Evolutionary conservation across 2,329 filamentous ascomycete genomes (phyloP).

Genomic region (Bretziella fagacearum): DNA sequence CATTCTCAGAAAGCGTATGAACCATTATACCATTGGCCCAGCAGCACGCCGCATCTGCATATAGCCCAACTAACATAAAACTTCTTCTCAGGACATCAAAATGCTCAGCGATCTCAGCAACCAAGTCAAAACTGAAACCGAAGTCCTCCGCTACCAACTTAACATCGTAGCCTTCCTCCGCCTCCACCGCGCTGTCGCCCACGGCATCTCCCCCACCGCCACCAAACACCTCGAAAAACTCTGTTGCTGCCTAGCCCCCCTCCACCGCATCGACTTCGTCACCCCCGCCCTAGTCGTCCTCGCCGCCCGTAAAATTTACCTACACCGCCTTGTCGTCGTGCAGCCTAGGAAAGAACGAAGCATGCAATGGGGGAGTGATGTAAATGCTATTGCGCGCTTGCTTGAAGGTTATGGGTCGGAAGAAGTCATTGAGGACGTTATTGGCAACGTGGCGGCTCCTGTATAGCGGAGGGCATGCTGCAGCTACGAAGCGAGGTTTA

Average conservation of each 20-base stretch:
- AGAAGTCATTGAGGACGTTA: constrained; percentile 47
- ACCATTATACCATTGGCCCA: neutral
- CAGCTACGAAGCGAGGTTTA: neutral
- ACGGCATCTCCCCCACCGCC: constrained; percentile 60
- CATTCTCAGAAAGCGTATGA: constrained; percentile 29
- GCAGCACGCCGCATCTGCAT: neutral
- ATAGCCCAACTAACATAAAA: neutral
- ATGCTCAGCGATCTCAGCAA: constrained; percentile 41
- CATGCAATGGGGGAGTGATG: constrained; percentile 79
- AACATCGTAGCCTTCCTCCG: constrained; percentile 78
- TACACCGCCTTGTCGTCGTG: constrained; percentile 63
- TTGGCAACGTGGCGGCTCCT: constrained; percentile 39
- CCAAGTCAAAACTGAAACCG: constrained; percentile 49
- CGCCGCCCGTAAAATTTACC: constrained; percentile 72
- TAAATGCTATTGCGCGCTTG: constrained; percentile 48
- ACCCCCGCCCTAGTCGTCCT: constrained; percentile 71
- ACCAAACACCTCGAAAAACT: constrained; percentile 62
- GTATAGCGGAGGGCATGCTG: neutral
- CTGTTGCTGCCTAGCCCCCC: constrained; percentile 54
- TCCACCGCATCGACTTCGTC: constrained; percentile 66
- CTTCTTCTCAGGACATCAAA: constrained; percentile 35
- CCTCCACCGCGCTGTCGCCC: constrained; percentile 66
- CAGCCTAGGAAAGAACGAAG: constrained; percentile 60
- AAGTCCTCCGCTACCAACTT: constrained; percentile 69
- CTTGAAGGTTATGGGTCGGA: constrained; percentile 46